Conservation (phyloP, 331 rosid species). For the Dryas integrifolia region DNA sequence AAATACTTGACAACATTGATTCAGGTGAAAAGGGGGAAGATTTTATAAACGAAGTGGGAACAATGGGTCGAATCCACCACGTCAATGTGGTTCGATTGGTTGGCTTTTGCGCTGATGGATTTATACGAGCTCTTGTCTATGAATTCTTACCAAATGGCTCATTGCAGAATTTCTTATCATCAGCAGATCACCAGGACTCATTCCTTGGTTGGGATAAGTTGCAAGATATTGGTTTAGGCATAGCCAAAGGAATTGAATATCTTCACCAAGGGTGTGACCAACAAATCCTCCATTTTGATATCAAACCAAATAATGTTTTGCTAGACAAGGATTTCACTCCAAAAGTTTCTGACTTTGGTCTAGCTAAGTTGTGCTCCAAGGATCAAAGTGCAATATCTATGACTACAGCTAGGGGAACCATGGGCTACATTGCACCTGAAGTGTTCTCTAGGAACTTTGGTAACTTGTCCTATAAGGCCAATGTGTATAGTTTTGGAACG, state of each 20-base stretch:
- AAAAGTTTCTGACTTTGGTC: conserved; percentile 23
- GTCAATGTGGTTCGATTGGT: conserved; percentile 15
- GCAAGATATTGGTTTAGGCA: conserved; percentile 6
- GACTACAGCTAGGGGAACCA: not conserved
- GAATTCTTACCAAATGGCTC: conserved; percentile 25
- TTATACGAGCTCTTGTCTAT: conserved; percentile 20
- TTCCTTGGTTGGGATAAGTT: not conserved
- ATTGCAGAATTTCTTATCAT: not conserved
- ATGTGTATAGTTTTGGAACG: too few species aligned
- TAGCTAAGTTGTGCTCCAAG: conserved; percentile 18
- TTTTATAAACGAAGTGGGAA: conserved; percentile 14
- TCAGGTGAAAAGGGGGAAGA: conserved; percentile 10
- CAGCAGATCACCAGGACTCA: not conserved
- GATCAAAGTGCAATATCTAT: not conserved
- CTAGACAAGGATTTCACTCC: conserved; percentile 17
- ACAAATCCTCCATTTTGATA: conserved; percentile 8
- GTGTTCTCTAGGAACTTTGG: not conserved
- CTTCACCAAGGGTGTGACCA: not conserved
- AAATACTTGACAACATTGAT: not conserved
- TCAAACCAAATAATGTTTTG: conserved; percentile 21
- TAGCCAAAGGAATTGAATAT: not conserved
- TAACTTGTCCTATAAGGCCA: not conserved
- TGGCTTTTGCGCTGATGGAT: conserved; percentile 10
- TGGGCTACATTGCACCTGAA: too few species aligned
- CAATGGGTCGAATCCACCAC: conserved; percentile 19